These are phyloP conservation scores for Saturnispora dispora DNA, from an alignment of 805 yeast species.

Conservation along the genomic window DNA sequence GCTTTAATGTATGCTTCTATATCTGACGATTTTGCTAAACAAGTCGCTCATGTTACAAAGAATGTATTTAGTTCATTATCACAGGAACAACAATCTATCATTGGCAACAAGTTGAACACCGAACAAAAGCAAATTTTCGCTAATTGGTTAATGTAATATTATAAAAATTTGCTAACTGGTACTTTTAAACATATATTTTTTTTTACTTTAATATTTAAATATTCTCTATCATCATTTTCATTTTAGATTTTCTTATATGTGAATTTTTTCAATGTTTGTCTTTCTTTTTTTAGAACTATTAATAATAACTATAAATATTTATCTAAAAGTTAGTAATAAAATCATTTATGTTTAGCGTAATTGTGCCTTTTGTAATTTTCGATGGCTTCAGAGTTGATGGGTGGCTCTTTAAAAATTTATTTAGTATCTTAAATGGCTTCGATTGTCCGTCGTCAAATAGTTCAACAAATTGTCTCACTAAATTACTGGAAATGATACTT, in stretches of 20 bases:
- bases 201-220: neutral
- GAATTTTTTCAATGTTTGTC: neutral
- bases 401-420: constrained; percentile 21
- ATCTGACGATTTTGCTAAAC: constrained; percentile 59
- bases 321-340: neutral
- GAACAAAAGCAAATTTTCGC: constrained; percentile 48
- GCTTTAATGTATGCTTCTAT: constrained; percentile 64
- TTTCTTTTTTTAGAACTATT: neutral
- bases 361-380: constrained; percentile 23
- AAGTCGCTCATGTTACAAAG: constrained; percentile 54
- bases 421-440: constrained; percentile 20
- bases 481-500: constrained; percentile 22
- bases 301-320: neutral
- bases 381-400: constrained; percentile 30
- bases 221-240: neutral
- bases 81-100: constrained; percentile 54
- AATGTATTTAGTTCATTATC: constrained; percentile 56
- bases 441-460: constrained; percentile 27
- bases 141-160: constrained; percentile 21
- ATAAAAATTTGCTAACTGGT: neutral
- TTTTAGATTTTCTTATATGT: neutral
- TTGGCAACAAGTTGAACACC: constrained; percentile 54
- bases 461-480: constrained; percentile 27
- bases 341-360: constrained; percentile 16
- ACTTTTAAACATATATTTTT: neutral